Evolutionary conservation across 805 yeast species (phyloP).

Genomic region (Torulaspora maleeae): DNA sequence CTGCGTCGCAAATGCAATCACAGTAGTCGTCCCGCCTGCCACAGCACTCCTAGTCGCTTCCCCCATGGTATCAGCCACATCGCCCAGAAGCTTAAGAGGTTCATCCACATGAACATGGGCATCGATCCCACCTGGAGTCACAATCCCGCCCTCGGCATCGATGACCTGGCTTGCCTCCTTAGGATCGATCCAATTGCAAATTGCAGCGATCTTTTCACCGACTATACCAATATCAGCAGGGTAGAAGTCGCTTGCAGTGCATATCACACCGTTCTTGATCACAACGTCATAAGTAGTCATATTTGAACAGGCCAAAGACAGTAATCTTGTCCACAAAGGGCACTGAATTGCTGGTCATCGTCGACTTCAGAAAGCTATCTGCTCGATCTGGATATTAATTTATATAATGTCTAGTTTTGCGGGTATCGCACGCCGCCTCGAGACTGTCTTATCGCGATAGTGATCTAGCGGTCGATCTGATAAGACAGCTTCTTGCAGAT

Average conservation of each 20-base stretch:
- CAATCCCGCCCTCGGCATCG: slow-evolving; percentile 45
- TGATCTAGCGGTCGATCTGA: background rate
- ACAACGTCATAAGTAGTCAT: slow-evolving; percentile 18
- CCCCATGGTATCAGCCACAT: slow-evolving; percentile 43
- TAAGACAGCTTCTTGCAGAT: background rate
- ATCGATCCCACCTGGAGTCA: slow-evolving; percentile 52
- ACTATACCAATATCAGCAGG: slow-evolving; percentile 40
- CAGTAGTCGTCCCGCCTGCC: slow-evolving; percentile 49
- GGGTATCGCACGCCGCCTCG: slow-evolving; percentile 1
- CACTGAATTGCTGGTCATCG: background rate
- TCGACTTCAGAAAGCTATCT: background rate
- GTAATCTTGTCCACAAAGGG: too few species aligned
- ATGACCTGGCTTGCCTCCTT: slow-evolving; percentile 30
- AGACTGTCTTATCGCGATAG: background rate
- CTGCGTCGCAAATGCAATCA: slow-evolving; percentile 46
- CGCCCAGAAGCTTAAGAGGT: slow-evolving; percentile 34
- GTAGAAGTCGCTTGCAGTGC: slow-evolving; percentile 17
- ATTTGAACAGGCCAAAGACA: background rate
- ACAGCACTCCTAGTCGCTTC: slow-evolving; percentile 44
- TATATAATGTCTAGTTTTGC: background rate
- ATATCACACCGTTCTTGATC: slow-evolving; percentile 12
- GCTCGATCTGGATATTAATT: background rate
- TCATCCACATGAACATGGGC: slow-evolving; percentile 48
- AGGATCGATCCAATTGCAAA: slow-evolving; percentile 32
- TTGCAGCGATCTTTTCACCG: slow-evolving; percentile 38